A percentile compares a stretch with the other conserved stretches of the same genome.
Conservation (phyloP, 805 yeast species). For the Lipomyces japonicus region DNA sequence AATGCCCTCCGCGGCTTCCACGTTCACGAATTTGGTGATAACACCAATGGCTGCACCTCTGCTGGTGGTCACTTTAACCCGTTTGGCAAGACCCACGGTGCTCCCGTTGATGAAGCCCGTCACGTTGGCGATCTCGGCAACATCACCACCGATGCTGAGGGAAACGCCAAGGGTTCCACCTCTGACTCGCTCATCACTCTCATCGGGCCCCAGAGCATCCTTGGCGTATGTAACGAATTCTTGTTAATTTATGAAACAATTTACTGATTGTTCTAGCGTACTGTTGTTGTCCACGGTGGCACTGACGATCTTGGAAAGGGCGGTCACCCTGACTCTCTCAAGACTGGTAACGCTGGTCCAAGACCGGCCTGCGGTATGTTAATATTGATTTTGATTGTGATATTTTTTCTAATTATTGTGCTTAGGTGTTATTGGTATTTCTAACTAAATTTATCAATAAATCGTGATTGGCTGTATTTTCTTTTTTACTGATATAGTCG, state of each 20-base stretch:
- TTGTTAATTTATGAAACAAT: background rate
- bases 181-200: slow-evolving; percentile 74
- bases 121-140: slow-evolving; percentile 98
- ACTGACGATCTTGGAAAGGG: slow-evolving; percentile 89
- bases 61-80: slow-evolving; percentile 99
- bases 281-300: slow-evolving; percentile 86
- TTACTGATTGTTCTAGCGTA: slow-evolving; percentile 41
- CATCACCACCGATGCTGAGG: slow-evolving; percentile 77
- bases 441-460: slow-evolving; percentile 22
- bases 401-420: background rate
- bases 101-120: slow-evolving; percentile 71
- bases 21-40: slow-evolving; percentile 96
- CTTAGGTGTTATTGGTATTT: slow-evolving; percentile 31
- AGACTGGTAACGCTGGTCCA: slow-evolving; percentile 92
- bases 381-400: background rate
- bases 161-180: slow-evolving; percentile 87
- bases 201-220: slow-evolving; percentile 78
- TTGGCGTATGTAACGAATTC: slow-evolving; percentile 48
- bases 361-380: slow-evolving; percentile 91
- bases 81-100: slow-evolving; percentile 83
- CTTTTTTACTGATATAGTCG: too few relatives aligned
- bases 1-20: slow-evolving; percentile 96
- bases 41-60: slow-evolving; percentile 98
- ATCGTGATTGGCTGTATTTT: too few relatives aligned
- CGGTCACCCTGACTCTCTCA: slow-evolving; percentile 78